These are phyloP conservation scores for Rhizopogon hawkerae DNA, from an alignment of 1,284 basidiomycete species.

Conservation along the genomic window DNA sequence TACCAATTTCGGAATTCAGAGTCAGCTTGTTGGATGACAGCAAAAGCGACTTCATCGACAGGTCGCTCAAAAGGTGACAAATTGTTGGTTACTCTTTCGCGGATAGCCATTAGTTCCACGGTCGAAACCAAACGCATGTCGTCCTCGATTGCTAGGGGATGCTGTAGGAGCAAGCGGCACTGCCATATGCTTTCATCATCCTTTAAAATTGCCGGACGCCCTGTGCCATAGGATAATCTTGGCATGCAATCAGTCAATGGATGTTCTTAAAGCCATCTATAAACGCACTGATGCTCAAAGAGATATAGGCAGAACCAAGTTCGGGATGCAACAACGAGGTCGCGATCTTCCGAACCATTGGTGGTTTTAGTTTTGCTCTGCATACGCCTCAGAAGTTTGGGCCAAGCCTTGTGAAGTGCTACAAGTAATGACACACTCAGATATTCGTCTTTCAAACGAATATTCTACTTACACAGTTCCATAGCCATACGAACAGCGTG, in stretches of 20 bases:
- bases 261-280: not conserved
- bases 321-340: slow-evolving; percentile 71
- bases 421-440: slow-evolving; percentile 9
- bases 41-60: slow-evolving; percentile 60
- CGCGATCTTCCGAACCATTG: slow-evolving; percentile 59
- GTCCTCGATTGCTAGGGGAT: slow-evolving; percentile 83
- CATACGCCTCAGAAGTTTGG: slow-evolving; percentile 69
- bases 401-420: slow-evolving; percentile 89
- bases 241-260: not conserved
- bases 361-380: slow-evolving; percentile 52
- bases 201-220: slow-evolving; percentile 82
- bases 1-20: slow-evolving; percentile 67
- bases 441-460: slow-evolving; percentile 6
- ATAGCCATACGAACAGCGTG: slow-evolving; percentile 92
- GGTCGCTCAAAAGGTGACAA: slow-evolving; percentile 61
- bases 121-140: slow-evolving; percentile 94
- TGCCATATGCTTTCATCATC: slow-evolving; percentile 85
- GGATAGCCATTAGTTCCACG: slow-evolving; percentile 76
- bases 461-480: slow-evolving; percentile 60
- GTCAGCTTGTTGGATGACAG: slow-evolving; percentile 55
- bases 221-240: slow-evolving; percentile 87
- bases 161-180: slow-evolving; percentile 73
- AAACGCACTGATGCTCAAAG: slow-evolving; percentile 82
- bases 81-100: slow-evolving; percentile 66
- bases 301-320: slow-evolving; percentile 89